phyloP scores from a whole-genome alignment of 1,284 basidiomycete genomes.

The Malassezia furfur region DNA sequence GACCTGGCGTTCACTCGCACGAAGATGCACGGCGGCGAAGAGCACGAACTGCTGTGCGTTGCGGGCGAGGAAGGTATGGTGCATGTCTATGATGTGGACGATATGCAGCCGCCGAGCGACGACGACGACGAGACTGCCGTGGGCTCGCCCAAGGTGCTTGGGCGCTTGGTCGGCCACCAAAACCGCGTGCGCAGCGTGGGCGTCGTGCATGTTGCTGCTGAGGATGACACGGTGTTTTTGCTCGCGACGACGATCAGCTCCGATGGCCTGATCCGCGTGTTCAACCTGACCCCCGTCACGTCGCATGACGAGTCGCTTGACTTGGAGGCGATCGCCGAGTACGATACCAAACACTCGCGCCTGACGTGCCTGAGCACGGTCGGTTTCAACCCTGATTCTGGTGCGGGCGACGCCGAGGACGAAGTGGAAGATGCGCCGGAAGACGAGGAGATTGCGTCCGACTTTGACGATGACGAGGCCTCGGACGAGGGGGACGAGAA shows the following conservation, averaged over 20 bases:
- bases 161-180: conserved; percentile 34
- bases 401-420: conserved; percentile 2
- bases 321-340: conserved; percentile 23
- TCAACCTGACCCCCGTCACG: conserved; percentile 21
- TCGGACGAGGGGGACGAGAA: conserved; percentile 15
- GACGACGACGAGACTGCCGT: conserved; percentile 13
- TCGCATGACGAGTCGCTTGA: conserved; percentile 3
- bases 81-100: conserved; percentile 31
- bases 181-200: conserved; percentile 20
- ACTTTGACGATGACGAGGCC: background rate
- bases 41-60: conserved; percentile 34
- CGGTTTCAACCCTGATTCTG: conserved; percentile 16
- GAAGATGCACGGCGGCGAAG: conserved; percentile 7
- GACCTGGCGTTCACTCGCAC: conserved; percentile 28
- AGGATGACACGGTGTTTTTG: conserved; percentile 1
- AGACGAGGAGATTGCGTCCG: conserved; percentile 4
- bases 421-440: background rate
- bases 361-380: conserved; percentile 41
- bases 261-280: conserved; percentile 41
- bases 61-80: conserved; percentile 27
- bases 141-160: conserved; percentile 26
- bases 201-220: background rate
- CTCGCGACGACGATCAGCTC: conserved; percentile 41
- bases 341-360: conserved; percentile 39
- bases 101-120: conserved; percentile 5